Evolutionary conservation across 345 rosid genomes (phyloP).

Genomic region (Gossypium australe): DNA sequence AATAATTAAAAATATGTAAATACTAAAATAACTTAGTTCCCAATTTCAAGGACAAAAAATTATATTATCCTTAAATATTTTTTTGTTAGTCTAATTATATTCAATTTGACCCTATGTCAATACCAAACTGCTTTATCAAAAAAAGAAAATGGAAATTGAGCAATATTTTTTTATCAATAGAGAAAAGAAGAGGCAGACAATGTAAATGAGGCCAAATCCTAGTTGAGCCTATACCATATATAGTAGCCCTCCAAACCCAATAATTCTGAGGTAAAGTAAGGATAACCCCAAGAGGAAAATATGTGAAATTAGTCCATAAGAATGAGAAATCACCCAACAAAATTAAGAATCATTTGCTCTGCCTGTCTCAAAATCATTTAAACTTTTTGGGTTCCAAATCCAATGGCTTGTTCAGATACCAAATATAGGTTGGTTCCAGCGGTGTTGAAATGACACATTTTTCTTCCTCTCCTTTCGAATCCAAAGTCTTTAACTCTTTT

Average conservation of each 20-base stretch:
- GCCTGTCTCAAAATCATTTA: no score
- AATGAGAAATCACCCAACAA: neutral
- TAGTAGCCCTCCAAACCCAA: neutral
- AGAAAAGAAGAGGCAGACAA: neutral
- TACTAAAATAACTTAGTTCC: no score
- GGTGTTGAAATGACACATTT: constrained; percentile 5
- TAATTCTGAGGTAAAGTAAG: neutral
- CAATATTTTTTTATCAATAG: neutral
- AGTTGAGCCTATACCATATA: neutral
- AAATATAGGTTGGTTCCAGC: constrained; percentile 1
- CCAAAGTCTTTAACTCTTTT: neutral
- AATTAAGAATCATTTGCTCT: neutral
- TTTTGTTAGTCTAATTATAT: no score
- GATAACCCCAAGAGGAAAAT: neutral
- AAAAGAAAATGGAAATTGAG: neutral
- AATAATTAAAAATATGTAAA: no score
- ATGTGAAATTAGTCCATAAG: neutral
- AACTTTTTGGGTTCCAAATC: neutral
- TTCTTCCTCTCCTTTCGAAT: neutral
- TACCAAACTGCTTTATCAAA: neutral
- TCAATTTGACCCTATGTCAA: no score
- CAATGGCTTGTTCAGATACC: neutral
- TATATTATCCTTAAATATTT: no score
- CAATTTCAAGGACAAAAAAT: no score
- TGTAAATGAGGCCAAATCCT: constrained; percentile 3